These are phyloP conservation scores for Micractinium sp. DNA, from an alignment of 139 green algal species.

Conservation along the genomic window DNA sequence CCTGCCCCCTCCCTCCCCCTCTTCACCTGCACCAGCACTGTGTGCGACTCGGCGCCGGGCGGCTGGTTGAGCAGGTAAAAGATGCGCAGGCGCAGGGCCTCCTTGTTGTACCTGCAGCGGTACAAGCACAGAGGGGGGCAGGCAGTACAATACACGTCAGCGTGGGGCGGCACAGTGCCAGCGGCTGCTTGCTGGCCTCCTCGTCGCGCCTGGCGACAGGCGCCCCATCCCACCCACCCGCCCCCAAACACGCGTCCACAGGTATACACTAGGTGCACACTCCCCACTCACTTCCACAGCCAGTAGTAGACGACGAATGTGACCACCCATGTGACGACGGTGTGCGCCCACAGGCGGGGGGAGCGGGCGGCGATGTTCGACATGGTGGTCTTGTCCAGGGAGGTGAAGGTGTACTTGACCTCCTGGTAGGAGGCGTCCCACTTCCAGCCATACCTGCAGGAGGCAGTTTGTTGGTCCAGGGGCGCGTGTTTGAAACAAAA, in stretches of 20 bases:
- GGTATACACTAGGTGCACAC: no score
- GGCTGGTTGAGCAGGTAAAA: constrained; percentile 65
- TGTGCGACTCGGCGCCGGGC: constrained; percentile 55
- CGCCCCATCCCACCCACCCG: not conserved
- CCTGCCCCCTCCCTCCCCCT: not conserved
- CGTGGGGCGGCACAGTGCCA: not conserved
- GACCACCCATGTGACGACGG: constrained; percentile 61
- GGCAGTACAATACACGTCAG: not conserved
- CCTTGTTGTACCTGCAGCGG: constrained; percentile 58
- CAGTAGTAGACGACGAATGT: constrained; percentile 56
- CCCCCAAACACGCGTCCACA: no score
- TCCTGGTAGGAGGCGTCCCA: constrained; percentile 38
- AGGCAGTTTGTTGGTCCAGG: no score
- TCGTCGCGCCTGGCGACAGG: not conserved
- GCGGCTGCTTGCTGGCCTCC: no score
- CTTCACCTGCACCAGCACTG: constrained; percentile 48
- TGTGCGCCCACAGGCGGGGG: constrained; percentile 66
- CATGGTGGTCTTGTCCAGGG: constrained; percentile 58
- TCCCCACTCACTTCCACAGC: constrained; percentile 47
- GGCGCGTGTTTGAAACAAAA: no score
- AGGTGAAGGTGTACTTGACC: constrained; percentile 44
- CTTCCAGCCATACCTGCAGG: constrained; percentile 37
- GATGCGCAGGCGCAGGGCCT: constrained; percentile 69
- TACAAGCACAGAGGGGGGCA: not conserved
- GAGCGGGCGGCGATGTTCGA: constrained; percentile 54